phyloP scores from a whole-genome alignment of 176 grass and related monocot species.

The Poa annua region DNA sequence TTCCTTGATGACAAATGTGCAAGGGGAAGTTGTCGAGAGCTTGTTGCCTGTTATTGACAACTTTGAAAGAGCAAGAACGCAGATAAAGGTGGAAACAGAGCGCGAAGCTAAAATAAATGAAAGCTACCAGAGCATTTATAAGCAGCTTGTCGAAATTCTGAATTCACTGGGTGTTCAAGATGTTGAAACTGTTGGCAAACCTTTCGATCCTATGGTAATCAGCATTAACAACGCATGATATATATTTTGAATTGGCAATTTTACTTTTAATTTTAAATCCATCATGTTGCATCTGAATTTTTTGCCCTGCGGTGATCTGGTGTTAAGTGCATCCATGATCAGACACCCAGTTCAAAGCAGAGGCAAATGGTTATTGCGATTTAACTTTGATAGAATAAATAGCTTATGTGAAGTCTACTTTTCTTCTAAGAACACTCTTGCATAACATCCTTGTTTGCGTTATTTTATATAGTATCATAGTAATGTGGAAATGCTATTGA shows the following conservation, averaged over 20 bases:
- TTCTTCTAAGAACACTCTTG: not conserved
- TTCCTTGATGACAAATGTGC: conserved; percentile 90
- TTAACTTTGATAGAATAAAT: not conserved
- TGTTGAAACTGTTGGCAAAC: conserved; percentile 80
- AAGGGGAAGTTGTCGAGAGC: conserved; percentile 88
- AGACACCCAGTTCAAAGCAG: not conserved
- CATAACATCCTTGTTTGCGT: not conserved
- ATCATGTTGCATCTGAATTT: not conserved
- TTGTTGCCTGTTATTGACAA: conserved; percentile 97
- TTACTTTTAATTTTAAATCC: conserved; percentile 11
- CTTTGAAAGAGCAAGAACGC: conserved; percentile 93
- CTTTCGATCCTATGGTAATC: conserved; percentile 95
- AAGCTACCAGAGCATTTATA: conserved; percentile 97
- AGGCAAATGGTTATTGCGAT: not conserved
- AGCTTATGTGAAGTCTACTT: not conserved
- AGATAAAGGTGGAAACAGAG: conserved; percentile 93
- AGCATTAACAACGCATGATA: conserved; percentile 26
- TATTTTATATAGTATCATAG: conserved; percentile 1
- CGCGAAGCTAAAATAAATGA: conserved; percentile 84
- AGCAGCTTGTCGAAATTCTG: conserved; percentile 88
- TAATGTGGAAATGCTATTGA: conserved; percentile 1
- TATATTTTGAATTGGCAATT: not conserved
- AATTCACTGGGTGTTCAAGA: conserved; percentile 74
- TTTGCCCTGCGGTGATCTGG: not conserved
- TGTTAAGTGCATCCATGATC: conserved; percentile 18